These are phyloP conservation scores for Butyriboletus appendiculatus DNA, from an alignment of 1,284 basidiomycete genomes.

Conservation along the genomic window DNA sequence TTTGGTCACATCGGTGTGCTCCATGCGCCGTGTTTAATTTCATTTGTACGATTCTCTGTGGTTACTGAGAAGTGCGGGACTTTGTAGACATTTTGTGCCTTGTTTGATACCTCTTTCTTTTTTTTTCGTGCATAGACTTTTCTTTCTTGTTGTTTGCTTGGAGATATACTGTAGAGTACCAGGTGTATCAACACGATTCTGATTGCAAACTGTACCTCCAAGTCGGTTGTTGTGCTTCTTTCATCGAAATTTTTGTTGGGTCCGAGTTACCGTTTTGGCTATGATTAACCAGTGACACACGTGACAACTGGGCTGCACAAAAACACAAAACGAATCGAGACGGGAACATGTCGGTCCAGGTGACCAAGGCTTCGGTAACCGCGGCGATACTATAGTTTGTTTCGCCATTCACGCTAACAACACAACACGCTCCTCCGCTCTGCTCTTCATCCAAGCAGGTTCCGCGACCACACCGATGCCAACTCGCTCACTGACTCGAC, in stretches of 20 bases:
- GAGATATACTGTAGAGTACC: conserved; percentile 1
- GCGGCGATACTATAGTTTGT: not conserved
- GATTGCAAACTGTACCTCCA: not conserved
- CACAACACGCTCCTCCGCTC: conserved; percentile 6
- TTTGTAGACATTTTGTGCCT: conserved; percentile 15
- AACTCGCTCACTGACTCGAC: conserved; percentile 11
- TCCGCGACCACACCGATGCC: conserved; percentile 17
- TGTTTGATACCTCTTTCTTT: conserved; percentile 5
- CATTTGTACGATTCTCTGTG: conserved; percentile 11
- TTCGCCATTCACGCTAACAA: conserved; percentile 11
- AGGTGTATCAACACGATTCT: conserved; percentile 6
- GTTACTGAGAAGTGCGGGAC: conserved; percentile 16
- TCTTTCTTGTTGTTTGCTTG: not conserved
- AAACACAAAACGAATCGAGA: too few relatives aligned
- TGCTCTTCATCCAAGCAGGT: conserved; percentile 11
- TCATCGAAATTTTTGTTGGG: not conserved
- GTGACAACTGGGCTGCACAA: too few relatives aligned
- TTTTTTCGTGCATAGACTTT: conserved; percentile 13
- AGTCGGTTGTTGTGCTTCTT: not conserved
- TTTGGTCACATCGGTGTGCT: not conserved
- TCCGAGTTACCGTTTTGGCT: too few relatives aligned
- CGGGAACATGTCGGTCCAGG: too few relatives aligned
- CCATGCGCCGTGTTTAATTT: not conserved
- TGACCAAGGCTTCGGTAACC: not conserved
- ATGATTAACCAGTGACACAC: too few relatives aligned